Conservation (phyloP, 2,329 filamentous ascomycete species). For the Penicillium rolfsii region DNA sequence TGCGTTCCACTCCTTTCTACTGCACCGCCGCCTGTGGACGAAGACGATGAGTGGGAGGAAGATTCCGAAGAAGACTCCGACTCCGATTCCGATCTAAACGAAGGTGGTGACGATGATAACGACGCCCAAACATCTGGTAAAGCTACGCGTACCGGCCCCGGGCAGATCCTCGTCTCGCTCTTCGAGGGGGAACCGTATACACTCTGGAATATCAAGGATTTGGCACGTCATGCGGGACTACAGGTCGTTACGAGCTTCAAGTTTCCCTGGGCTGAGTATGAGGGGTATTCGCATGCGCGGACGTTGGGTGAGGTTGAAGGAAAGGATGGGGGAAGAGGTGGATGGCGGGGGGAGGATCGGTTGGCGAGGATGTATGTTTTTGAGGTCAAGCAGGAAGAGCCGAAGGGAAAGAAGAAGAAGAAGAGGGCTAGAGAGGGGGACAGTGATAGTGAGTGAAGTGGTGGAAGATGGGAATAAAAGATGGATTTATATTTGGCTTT, state of each 20-base stretch:
- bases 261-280: constrained; percentile 53
- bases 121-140: constrained; percentile 26
- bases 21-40: constrained; percentile 27
- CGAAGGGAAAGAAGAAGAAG: constrained; percentile 33
- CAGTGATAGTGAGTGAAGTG: constrained; percentile 38
- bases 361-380: constrained; percentile 53
- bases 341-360: constrained; percentile 53
- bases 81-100: constrained; percentile 17
- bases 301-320: constrained; percentile 51
- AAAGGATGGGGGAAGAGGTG: constrained; percentile 44
- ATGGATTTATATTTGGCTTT: neutral
- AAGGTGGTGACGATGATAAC: constrained; percentile 12
- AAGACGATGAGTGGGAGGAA: constrained; percentile 29
- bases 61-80: constrained; percentile 26
- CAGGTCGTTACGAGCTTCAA: constrained; percentile 52
- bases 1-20: constrained; percentile 47
- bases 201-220: constrained; percentile 89
- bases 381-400: constrained; percentile 45
- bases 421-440: constrained; percentile 38
- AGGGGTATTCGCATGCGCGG: constrained; percentile 52
- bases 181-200: constrained; percentile 96
- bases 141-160: constrained; percentile 37
- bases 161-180: constrained; percentile 75
- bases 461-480: neutral
- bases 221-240: constrained; percentile 70